Evolutionary conservation across 768 basidiomycete genomes (phyloP).

Genomic region (Tulasnella sp.): DNA sequence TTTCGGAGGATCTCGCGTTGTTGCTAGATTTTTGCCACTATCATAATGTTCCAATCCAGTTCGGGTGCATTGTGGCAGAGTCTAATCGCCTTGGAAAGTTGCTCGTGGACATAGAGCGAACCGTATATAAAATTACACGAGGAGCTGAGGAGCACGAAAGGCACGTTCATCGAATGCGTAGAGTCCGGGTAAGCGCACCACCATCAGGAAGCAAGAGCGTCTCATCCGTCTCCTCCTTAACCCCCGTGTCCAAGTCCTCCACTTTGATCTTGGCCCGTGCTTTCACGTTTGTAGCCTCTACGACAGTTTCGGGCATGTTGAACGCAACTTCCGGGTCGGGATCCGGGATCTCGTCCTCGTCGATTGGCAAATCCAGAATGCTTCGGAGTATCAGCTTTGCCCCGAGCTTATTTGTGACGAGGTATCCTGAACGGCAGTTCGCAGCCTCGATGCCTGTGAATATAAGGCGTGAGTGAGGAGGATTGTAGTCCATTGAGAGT

Average conservation of each 20-base stretch:
- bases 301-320: conserved; percentile 25
- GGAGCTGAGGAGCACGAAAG: neutral
- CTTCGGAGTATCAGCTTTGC: conserved; percentile 53
- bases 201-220: neutral
- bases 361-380: conserved; percentile 38
- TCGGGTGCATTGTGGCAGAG: neutral
- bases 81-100: neutral
- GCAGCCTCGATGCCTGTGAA: conserved; percentile 52
- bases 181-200: neutral
- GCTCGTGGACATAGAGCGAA: neutral
- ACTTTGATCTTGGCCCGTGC: conserved; percentile 35
- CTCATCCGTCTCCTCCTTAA: neutral
- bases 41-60: neutral
- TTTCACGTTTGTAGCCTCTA: conserved; percentile 41
- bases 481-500: neutral
- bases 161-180: neutral
- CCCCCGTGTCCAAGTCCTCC: conserved; percentile 24
- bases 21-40: neutral
- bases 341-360: conserved; percentile 27
- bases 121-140: neutral
- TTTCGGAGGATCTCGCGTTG: neutral
- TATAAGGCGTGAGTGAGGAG: neutral
- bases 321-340: conserved; percentile 11
- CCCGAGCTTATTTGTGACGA: conserved; percentile 66
- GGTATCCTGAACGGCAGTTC: conserved; percentile 57